Percentiles rank a stretch among this genome's conserved stretches.
Evolutionary conservation across 108 stramenopile species (phyloP).

Genomic region (Skeletonema tropicum): DNA sequence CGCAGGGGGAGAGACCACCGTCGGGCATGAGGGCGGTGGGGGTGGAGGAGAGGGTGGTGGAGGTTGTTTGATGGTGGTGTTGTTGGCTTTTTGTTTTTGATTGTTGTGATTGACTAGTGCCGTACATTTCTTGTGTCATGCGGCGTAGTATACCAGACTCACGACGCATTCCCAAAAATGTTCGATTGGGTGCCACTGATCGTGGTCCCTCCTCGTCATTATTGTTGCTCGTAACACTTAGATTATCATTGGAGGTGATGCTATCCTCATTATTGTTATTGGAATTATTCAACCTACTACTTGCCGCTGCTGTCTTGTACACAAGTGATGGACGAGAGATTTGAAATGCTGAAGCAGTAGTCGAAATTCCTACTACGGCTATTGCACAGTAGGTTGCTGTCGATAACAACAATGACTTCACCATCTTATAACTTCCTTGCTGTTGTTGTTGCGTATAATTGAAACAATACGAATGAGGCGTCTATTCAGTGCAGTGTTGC

Average conservation of each 20-base stretch:
- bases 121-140: neutral
- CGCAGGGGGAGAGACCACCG: conserved; percentile 71
- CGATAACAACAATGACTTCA: neutral
- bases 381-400: conserved; percentile 1
- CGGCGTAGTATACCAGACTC: conserved; percentile 41
- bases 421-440: neutral
- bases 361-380: neutral
- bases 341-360: neutral
- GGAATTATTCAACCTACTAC: conserved; percentile 4
- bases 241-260: too few relatives aligned
- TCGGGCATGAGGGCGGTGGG: conserved; percentile 60
- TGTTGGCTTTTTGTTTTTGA: neutral
- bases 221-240: neutral
- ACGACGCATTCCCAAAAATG: conserved; percentile 47
- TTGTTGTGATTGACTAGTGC: neutral
- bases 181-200: conserved; percentile 19
- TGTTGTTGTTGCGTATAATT: neutral
- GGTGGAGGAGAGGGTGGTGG: neutral
- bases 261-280: neutral
- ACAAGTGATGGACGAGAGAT: neutral
- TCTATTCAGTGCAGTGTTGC: neutral
- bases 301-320: neutral
- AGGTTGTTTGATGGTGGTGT: neutral
- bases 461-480: too few relatives aligned
- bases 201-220: neutral